These are phyloP conservation scores for Eucalyptus erythrocorys DNA, from an alignment of 345 rosid genomes.

Conservation along the genomic window DNA sequence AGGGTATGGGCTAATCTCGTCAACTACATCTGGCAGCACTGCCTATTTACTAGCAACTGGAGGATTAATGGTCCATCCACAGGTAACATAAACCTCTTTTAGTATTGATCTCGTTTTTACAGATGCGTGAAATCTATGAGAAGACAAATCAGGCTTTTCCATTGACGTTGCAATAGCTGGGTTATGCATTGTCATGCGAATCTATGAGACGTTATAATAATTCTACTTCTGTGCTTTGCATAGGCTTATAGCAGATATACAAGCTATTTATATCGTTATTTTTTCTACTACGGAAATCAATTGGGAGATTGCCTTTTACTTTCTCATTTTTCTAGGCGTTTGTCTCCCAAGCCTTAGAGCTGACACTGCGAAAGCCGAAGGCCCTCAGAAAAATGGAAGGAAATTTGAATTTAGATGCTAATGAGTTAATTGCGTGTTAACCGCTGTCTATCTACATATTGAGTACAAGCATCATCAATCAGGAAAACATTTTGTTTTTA, in stretches of 20 bases:
- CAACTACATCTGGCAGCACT: constrained; percentile 96
- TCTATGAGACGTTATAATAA: not conserved
- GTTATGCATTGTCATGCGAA: not conserved
- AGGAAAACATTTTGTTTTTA: not conserved
- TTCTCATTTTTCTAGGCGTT: not conserved
- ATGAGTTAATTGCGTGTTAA: not conserved
- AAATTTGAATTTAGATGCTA: not conserved
- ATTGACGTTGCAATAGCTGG: not conserved
- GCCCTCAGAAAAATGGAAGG: not conserved
- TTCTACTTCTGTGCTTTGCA: not conserved
- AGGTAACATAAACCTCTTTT: constrained; percentile 22
- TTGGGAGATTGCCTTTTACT: not conserved
- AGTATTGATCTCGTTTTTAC: not conserved
- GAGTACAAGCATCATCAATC: not conserved
- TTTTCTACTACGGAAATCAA: not conserved
- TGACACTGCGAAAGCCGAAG: not conserved
- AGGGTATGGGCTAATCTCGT: constrained; percentile 88
- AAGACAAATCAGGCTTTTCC: not conserved
- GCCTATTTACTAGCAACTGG: constrained; percentile 98
- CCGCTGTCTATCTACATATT: not conserved
- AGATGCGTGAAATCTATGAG: not conserved
- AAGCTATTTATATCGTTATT: not conserved
- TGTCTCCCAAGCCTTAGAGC: not conserved
- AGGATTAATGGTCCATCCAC: constrained; percentile 99
- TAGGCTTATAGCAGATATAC: not conserved